phyloP scores from a whole-genome alignment of 2,329 filamentous ascomycete species.

The Stenocarpella maydis region DNA sequence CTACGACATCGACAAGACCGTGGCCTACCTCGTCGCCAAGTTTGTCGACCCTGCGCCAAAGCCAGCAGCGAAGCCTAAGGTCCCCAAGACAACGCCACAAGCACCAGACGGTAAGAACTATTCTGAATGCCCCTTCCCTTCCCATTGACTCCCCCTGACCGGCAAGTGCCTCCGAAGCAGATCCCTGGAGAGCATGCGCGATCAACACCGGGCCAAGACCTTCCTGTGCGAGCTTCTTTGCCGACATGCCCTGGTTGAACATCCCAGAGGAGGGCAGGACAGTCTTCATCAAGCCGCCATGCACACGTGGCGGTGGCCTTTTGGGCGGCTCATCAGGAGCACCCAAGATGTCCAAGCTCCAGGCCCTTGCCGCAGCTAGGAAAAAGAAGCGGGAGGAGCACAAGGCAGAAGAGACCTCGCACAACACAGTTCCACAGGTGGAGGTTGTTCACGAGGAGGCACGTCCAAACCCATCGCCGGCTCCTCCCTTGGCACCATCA shows the following conservation, averaged over 20 bases:
- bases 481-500: background rate
- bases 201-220: conserved; percentile 37
- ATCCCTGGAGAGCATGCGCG: conserved; percentile 33
- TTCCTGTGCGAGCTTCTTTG: conserved; percentile 71
- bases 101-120: conserved; percentile 41
- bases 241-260: conserved; percentile 85
- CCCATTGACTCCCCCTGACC: conserved; percentile 32
- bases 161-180: conserved; percentile 36
- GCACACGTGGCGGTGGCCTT: conserved; percentile 67
- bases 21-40: conserved; percentile 78
- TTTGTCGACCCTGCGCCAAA: conserved; percentile 55
- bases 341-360: conserved; percentile 88
- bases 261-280: conserved; percentile 72
- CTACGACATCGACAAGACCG: conserved; percentile 87
- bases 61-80: conserved; percentile 49
- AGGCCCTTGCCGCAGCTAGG: conserved; percentile 84
- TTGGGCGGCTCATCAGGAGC: conserved; percentile 75
- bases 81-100: conserved; percentile 50
- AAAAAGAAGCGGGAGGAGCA: conserved; percentile 82
- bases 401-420: conserved; percentile 39
- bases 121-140: conserved; percentile 22
- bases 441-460: background rate
- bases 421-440: background rate
- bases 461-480: background rate
- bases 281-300: conserved; percentile 66